phyloP scores from a whole-genome alignment of 345 rosid species.

The Rhizophora apiculata region DNA sequence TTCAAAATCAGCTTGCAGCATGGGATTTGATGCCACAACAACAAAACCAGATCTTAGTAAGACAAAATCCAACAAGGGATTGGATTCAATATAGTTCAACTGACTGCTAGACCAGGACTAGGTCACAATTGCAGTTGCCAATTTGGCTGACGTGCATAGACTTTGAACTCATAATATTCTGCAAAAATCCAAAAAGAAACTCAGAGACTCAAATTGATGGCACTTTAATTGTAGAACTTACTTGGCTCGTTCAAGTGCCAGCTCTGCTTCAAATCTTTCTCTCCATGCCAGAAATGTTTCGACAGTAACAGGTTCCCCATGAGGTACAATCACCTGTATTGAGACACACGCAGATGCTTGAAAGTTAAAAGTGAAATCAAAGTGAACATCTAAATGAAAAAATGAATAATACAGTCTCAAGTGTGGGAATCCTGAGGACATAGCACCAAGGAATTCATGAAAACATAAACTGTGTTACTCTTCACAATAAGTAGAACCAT shows the following conservation, averaged over 20 bases:
- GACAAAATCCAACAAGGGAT: too few species aligned
- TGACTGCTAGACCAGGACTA: too few species aligned
- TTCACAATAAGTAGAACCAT: slow-evolving; percentile 5
- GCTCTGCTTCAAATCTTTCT: slow-evolving; percentile 93
- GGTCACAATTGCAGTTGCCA: too few species aligned
- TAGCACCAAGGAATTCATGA: neutral
- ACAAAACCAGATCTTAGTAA: neutral
- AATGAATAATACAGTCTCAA: neutral
- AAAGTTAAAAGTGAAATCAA: neutral
- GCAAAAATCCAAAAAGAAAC: neutral
- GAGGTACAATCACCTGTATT: slow-evolving; percentile 78
- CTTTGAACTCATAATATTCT: neutral
- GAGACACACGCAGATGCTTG: slow-evolving; percentile 10
- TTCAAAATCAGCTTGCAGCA: neutral
- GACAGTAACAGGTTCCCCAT: slow-evolving; percentile 95
- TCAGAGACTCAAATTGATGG: neutral
- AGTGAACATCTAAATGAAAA: neutral
- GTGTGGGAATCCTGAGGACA: neutral
- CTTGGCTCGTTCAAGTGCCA: slow-evolving; percentile 98
- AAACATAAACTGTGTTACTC: neutral
- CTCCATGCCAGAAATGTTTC: slow-evolving; percentile 96
- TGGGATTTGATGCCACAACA: neutral
- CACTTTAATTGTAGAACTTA: slow-evolving; percentile 34
- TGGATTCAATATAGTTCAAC: too few species aligned
- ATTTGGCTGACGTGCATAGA: neutral